These are phyloP conservation scores for Asterophora parasitica DNA, from an alignment of 768 basidiomycete genomes.

Conservation along the genomic window DNA sequence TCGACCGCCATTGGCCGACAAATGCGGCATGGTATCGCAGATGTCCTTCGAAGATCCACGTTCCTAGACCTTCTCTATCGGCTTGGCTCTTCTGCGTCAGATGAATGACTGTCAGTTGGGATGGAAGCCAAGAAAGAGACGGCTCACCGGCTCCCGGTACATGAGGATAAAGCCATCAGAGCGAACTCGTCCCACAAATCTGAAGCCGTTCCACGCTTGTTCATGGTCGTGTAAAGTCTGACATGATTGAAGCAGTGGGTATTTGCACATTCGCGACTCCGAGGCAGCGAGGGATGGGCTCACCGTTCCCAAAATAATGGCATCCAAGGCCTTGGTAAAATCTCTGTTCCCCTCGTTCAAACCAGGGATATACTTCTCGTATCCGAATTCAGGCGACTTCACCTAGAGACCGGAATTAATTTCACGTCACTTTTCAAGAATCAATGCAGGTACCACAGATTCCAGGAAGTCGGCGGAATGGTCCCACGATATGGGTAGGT, in stretches of 20 bases:
- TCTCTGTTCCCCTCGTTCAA: slow-evolving; percentile 7
- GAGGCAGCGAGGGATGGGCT: slow-evolving; percentile 7
- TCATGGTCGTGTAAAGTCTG: slow-evolving; percentile 54
- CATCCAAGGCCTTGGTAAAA: slow-evolving; percentile 23
- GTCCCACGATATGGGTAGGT: slow-evolving; percentile 25
- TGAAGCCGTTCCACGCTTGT: slow-evolving; percentile 63
- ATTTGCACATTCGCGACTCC: too few relatives aligned
- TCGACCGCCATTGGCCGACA: slow-evolving; percentile 51
- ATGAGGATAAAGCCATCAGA: slow-evolving; percentile 57
- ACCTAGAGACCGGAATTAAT: slow-evolving; percentile 8
- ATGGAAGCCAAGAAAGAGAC: background rate
- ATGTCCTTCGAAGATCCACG: slow-evolving; percentile 57
- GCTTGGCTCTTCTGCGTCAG: slow-evolving; percentile 33
- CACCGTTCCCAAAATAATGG: slow-evolving; percentile 40
- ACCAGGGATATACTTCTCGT: slow-evolving; percentile 19
- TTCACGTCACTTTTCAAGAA: background rate
- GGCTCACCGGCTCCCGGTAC: slow-evolving; percentile 52
- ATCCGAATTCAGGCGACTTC: slow-evolving; percentile 19
- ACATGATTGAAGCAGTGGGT: too few relatives aligned
- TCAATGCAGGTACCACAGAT: slow-evolving; percentile 11
- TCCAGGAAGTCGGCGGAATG: slow-evolving; percentile 15
- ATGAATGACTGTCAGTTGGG: background rate
- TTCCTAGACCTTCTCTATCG: slow-evolving; percentile 37
- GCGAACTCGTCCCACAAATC: slow-evolving; percentile 52
- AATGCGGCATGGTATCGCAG: slow-evolving; percentile 43